Conservation (phyloP, 139 green algal genomes). For the Trebouxia sp. region DNA sequence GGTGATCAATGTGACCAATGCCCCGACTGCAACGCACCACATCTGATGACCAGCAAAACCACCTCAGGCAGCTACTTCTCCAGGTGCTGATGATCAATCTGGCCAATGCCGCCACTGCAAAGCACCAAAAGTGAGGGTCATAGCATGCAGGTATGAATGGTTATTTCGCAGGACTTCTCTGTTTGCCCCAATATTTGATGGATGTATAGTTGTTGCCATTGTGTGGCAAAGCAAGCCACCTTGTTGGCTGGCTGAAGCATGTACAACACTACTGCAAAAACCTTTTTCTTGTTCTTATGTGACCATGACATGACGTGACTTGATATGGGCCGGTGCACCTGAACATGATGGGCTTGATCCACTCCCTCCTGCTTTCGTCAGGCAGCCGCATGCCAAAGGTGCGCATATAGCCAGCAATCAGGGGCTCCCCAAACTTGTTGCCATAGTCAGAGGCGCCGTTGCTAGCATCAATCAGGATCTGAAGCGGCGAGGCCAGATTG, state of each 20-base stretch:
- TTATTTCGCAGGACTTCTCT: too few species aligned
- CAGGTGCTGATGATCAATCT: constrained; percentile 87
- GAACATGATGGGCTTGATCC: constrained; percentile 99
- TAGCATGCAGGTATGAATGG: too few species aligned
- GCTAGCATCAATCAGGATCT: constrained; percentile 98
- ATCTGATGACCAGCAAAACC: constrained; percentile 97
- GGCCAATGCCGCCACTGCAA: constrained; percentile 85
- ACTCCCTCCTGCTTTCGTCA: constrained; percentile 91
- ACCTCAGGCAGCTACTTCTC: constrained; percentile 80
- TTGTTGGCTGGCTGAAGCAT: too few species aligned
- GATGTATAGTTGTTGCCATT: too few species aligned
- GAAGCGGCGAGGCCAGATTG: constrained; percentile 44
- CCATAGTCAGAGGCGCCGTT: constrained; percentile 97
- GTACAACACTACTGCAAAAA: too few species aligned
- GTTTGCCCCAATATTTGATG: too few species aligned
- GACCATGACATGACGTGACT: background rate
- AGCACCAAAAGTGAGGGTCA: too few species aligned
- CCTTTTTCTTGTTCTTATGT: too few species aligned
- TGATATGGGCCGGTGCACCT: constrained; percentile 37
- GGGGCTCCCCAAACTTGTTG: constrained; percentile 99
- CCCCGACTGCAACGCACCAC: too few species aligned
- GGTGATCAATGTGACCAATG: too few species aligned
- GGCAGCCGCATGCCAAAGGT: constrained; percentile 91
- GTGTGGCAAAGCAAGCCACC: too few species aligned
- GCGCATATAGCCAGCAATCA: constrained; percentile 93